A percentile compares a stretch with the other conserved stretches of the same genome.
phyloP scores from a whole-genome alignment of 768 basidiomycete species.

The Amanita thiersii region DNA sequence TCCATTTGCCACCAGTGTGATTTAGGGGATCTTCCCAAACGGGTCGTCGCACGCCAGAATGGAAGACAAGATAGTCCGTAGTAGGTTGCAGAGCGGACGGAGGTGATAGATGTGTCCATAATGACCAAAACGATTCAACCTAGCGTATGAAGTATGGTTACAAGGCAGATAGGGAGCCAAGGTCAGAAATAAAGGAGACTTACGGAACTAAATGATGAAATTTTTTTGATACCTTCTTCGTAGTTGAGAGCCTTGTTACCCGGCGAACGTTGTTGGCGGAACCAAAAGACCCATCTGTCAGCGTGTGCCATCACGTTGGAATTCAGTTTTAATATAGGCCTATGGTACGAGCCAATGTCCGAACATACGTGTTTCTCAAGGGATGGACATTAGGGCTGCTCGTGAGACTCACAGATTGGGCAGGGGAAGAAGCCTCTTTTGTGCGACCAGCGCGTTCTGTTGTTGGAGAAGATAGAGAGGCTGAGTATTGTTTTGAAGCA shows the following conservation, averaged over 20 bases:
- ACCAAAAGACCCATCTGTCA: slow-evolving; percentile 85
- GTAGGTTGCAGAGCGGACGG: slow-evolving; percentile 82
- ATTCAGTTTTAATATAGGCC: slow-evolving; percentile 14
- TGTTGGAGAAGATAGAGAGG: slow-evolving; percentile 22
- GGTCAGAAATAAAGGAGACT: slow-evolving; percentile 16
- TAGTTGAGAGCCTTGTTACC: slow-evolving; percentile 88
- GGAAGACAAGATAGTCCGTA: slow-evolving; percentile 92
- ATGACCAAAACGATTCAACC: slow-evolving; percentile 94
- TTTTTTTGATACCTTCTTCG: slow-evolving; percentile 91
- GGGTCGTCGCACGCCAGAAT: slow-evolving; percentile 74
- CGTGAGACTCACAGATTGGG: slow-evolving; percentile 24
- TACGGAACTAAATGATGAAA: slow-evolving; percentile 84
- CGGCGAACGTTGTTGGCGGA: slow-evolving; percentile 82
- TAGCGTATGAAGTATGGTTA: too few relatives aligned
- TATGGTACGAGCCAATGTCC: slow-evolving; percentile 25
- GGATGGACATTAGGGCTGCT: slow-evolving; percentile 49
- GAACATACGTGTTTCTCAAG: slow-evolving; percentile 84
- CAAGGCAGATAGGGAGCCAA: neutral
- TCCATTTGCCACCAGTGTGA: slow-evolving; percentile 87
- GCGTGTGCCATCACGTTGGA: slow-evolving; percentile 9
- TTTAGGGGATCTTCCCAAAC: slow-evolving; percentile 97
- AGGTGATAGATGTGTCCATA: slow-evolving; percentile 86
- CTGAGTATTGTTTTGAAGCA: slow-evolving; percentile 67
- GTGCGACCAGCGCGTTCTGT: slow-evolving; percentile 30
- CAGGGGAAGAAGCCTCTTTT: slow-evolving; percentile 35